phyloP scores from a whole-genome alignment of 2,329 filamentous ascomycete genomes.

The Sordariomycetes sp. region DNA sequence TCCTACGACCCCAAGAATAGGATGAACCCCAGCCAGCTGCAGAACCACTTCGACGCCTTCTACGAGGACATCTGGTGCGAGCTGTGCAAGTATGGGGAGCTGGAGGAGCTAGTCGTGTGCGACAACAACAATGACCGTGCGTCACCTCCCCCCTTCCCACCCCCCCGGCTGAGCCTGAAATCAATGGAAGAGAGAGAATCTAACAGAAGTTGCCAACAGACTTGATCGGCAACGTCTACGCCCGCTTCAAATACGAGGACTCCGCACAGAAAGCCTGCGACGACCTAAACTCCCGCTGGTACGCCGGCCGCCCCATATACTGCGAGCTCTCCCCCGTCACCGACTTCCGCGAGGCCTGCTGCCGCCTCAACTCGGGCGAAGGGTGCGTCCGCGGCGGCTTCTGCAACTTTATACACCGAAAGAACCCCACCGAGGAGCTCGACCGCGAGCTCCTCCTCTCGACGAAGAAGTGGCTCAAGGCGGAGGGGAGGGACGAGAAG shows the following conservation, averaged over 20 bases:
- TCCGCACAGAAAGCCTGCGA: constrained; percentile 88
- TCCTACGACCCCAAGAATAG: constrained; percentile 93
- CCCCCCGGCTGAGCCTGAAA: not conserved
- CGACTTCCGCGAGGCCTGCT: constrained; percentile 96
- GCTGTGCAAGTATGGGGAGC: constrained; percentile 96
- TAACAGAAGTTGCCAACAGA: constrained; percentile 36
- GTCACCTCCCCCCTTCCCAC: constrained; percentile 17
- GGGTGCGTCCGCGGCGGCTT: constrained; percentile 93
- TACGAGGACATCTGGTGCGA: constrained; percentile 99
- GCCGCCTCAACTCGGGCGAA: constrained; percentile 84
- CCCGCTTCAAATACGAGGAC: constrained; percentile 99
- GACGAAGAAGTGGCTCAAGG: constrained; percentile 93
- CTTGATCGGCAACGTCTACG: constrained; percentile 97
- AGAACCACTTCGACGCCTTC: constrained; percentile 99
- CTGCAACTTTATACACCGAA: constrained; percentile 98
- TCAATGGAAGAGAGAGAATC: constrained; percentile 2
- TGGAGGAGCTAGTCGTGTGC: constrained; percentile 96
- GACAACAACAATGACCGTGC: constrained; percentile 97
- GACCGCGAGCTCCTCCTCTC: constrained; percentile 75
- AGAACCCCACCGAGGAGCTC: constrained; percentile 81
- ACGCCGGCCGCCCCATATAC: constrained; percentile 92
- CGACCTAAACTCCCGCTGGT: constrained; percentile 88
- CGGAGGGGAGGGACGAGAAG: constrained; percentile 70
- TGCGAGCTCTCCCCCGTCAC: constrained; percentile 95
- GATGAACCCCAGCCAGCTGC: constrained; percentile 91